Conservation (phyloP, 2,329 filamentous ascomycete genomes). For the Claviceps quebecensis region DNA sequence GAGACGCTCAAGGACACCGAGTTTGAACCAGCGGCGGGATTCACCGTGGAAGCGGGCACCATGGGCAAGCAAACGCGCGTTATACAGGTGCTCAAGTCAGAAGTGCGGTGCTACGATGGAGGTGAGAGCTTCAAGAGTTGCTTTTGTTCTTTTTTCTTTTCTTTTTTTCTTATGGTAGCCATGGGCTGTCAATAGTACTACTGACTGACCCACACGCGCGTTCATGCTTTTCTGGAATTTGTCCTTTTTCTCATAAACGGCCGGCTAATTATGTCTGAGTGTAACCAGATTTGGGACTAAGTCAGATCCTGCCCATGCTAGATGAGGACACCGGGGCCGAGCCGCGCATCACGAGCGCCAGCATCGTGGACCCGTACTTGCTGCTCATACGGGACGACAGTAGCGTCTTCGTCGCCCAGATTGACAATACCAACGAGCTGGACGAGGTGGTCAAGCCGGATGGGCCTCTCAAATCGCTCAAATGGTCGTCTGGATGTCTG, state of each 20-base stretch:
- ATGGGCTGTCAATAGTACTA: no score
- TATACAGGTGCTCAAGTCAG: constrained; percentile 74
- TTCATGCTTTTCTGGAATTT: no score
- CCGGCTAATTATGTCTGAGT: neutral
- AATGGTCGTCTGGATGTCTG: constrained; percentile 73
- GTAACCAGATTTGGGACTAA: constrained; percentile 62
- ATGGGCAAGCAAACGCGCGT: constrained; percentile 70
- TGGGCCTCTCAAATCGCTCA: constrained; percentile 40
- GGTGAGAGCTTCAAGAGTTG: constrained; percentile 36
- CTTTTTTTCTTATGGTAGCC: neutral
- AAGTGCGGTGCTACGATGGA: constrained; percentile 81
- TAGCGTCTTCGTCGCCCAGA: constrained; percentile 64
- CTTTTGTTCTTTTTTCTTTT: neutral
- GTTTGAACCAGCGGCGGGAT: constrained; percentile 79
- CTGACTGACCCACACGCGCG: neutral
- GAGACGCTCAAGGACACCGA: constrained; percentile 70
- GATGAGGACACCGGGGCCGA: constrained; percentile 82
- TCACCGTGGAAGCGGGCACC: constrained; percentile 72
- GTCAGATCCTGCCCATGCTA: constrained; percentile 83
- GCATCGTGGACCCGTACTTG: constrained; percentile 76
- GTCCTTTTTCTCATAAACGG: no score
- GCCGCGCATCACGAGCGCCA: constrained; percentile 63
- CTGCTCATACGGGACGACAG: constrained; percentile 73
- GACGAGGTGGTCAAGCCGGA: constrained; percentile 63
- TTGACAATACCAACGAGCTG: constrained; percentile 65